Evolutionary conservation across 83 land plant species (phyloP), one percentile per base, ranked within the genome.

Genomic region (Picea engelmannii): DNA sequence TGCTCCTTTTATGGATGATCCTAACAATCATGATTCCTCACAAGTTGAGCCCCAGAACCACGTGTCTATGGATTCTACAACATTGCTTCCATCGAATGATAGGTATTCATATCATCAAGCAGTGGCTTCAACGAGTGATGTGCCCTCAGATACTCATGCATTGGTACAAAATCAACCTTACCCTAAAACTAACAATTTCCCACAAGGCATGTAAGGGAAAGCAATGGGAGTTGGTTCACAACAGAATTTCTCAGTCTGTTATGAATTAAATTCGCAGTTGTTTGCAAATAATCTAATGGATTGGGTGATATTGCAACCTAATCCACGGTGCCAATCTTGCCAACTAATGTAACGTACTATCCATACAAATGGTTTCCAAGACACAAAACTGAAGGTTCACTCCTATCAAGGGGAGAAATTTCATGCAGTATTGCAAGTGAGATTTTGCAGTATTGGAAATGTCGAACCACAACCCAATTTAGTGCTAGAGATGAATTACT

Each of bases 291-390:
- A 13, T 52, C 9, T 76, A 2, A 3, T n/a, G 25, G 61, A 52
- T 9, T 76, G 78, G 78, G 78, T 76, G 27, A 52, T 76, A 55
- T 1, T 42, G 78, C 25, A 23, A 0, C 78, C 61, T 76, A 12
- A 52, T 55, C 78, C 60, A 52, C 5, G 11, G 4, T 76, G 78
- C 35, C 78, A 52, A 49, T 52, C 31, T 24, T 76, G 61, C 42
- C 25, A 76, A 55, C 58, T 76, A 11, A 11, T 76, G 78, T 5
- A 31, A n/a, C 12, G 78, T 17, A 52, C 11, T 49, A 55, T 76
- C 27, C 78, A 76, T 49, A 20, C 78, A 49, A 76, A 76, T 49
- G 78, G 78, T 76, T 76, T 52, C n/a, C 35, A 31, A 31, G 35
- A 31, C 35, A 31, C 35, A 31, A 31, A 31, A 31, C 35, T 31